A percentile compares a stretch with the other conserved stretches of the same genome.
These are phyloP conservation scores for Cladorrhinum sp. DNA, from an alignment of 2,329 filamentous ascomycete genomes.

Conservation along the genomic window DNA sequence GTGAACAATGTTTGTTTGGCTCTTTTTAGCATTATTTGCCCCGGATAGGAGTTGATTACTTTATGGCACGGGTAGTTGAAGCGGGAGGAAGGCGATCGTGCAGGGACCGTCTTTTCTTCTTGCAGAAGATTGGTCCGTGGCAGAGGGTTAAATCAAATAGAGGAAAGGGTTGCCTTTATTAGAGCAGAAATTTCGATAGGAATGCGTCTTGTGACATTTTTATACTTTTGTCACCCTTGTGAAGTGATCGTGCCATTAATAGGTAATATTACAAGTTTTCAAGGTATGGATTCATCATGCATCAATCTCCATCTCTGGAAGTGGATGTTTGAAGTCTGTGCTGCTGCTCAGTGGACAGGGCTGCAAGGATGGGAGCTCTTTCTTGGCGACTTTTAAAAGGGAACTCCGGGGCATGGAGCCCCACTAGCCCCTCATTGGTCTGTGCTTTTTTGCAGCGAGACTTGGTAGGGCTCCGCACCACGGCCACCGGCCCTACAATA, in stretches of 20 bases:
- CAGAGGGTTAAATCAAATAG: not conserved
- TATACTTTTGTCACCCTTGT: not conserved
- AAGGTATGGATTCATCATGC: too few species aligned
- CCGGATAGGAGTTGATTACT: not conserved
- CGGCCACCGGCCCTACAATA: slow-evolving; percentile 25
- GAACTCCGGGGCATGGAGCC: not conserved
- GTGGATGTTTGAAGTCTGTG: not conserved
- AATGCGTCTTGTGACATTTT: not conserved
- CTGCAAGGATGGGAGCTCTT: not conserved
- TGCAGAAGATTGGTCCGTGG: not conserved
- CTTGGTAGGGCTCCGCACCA: slow-evolving; percentile 14
- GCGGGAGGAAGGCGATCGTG: not conserved
- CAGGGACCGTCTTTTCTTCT: not conserved
- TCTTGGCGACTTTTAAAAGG: not conserved
- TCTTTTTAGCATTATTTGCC: not conserved
- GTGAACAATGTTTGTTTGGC: not conserved
- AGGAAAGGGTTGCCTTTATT: not conserved
- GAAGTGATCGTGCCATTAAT: too few species aligned
- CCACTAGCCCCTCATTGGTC: not conserved
- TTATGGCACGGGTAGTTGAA: not conserved
- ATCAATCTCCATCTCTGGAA: too few species aligned
- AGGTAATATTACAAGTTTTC: too few species aligned
- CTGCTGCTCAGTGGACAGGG: not conserved
- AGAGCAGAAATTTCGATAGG: not conserved
- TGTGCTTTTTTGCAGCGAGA: slow-evolving; percentile 7